phyloP scores from a whole-genome alignment of 352 stramenopile species.

The Elongisporangium undulatum region DNA sequence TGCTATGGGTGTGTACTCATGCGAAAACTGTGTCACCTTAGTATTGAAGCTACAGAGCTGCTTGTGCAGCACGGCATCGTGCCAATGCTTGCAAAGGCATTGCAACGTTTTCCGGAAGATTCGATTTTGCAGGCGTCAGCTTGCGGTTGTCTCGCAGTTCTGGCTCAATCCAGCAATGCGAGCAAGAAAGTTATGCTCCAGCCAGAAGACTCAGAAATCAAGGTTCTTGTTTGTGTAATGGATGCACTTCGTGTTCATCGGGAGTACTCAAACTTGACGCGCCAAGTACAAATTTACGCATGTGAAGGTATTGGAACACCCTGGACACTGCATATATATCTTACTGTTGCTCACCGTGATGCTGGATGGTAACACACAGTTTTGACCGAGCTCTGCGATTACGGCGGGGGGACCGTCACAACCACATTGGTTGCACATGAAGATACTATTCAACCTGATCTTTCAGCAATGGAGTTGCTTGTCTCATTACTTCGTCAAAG shows the following conservation, averaged over 20 bases:
- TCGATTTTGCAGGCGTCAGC: slow-evolving; percentile 64
- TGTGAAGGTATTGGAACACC: slow-evolving; percentile 47
- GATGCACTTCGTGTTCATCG: slow-evolving; percentile 18
- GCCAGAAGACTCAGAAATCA: neutral
- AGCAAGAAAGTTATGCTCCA: slow-evolving; percentile 59
- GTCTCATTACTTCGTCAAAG: slow-evolving; percentile 52
- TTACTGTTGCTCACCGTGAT: neutral
- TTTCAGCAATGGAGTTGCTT: slow-evolving; percentile 35
- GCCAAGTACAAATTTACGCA: slow-evolving; percentile 77
- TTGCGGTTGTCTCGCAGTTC: slow-evolving; percentile 51
- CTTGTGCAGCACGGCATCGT: slow-evolving; percentile 65
- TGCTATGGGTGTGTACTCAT: slow-evolving; percentile 75
- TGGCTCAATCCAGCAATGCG: slow-evolving; percentile 50
- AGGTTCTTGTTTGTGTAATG: neutral
- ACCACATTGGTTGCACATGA: slow-evolving; percentile 21
- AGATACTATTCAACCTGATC: slow-evolving; percentile 12
- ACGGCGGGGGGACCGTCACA: slow-evolving; percentile 33
- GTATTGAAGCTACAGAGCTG: slow-evolving; percentile 49
- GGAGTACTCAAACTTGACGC: slow-evolving; percentile 69
- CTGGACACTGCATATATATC: neutral
- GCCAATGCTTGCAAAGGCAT: slow-evolving; percentile 32
- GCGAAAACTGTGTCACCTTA: slow-evolving; percentile 71
- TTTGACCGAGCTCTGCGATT: slow-evolving; percentile 58
- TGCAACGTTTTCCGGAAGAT: slow-evolving; percentile 57
- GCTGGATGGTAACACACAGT: slow-evolving; percentile 18